Evolutionary conservation across 768 basidiomycete species (phyloP).

Genomic region (Termitomyces sp.): DNA sequence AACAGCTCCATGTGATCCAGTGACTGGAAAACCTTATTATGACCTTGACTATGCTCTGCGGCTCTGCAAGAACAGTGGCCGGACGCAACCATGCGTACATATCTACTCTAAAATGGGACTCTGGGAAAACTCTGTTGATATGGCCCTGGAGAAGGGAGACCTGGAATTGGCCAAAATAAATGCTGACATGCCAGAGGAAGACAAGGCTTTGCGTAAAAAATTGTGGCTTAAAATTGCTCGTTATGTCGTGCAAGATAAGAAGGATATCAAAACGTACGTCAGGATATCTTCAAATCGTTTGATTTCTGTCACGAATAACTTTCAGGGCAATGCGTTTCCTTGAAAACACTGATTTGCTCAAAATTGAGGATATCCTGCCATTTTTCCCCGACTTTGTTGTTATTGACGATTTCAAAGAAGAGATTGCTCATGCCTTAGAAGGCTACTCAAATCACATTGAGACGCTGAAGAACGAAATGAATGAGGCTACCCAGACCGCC

Average conservation of each 20-base stretch:
- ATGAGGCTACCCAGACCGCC: slow-evolving; percentile 87
- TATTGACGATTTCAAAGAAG: slow-evolving; percentile 99
- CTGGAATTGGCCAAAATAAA: slow-evolving; percentile 92
- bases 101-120: slow-evolving; percentile 98
- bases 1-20: slow-evolving; percentile 73
- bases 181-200: slow-evolving; percentile 92
- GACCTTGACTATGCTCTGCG: slow-evolving; percentile 96
- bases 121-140: slow-evolving; percentile 93
- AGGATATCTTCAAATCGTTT: neutral
- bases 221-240: slow-evolving; percentile 99
- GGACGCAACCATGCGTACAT: slow-evolving; percentile 88
- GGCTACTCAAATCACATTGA: slow-evolving; percentile 92
- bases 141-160: slow-evolving; percentile 92
- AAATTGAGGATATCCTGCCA: slow-evolving; percentile 97
- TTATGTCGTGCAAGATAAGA: slow-evolving; percentile 96
- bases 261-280: slow-evolving; percentile 93
- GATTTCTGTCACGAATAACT: neutral
- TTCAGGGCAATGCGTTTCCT: slow-evolving; percentile 93
- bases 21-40: slow-evolving; percentile 86
- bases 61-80: slow-evolving; percentile 76
- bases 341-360: slow-evolving; percentile 89
- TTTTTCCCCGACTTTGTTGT: slow-evolving; percentile 99
- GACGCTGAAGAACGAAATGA: slow-evolving; percentile 88
- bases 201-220: slow-evolving; percentile 81
- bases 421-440: slow-evolving; percentile 94